phyloP scores from a whole-genome alignment of 2,329 filamentous ascomycete species.

The Rachicladosporium sp. region DNA sequence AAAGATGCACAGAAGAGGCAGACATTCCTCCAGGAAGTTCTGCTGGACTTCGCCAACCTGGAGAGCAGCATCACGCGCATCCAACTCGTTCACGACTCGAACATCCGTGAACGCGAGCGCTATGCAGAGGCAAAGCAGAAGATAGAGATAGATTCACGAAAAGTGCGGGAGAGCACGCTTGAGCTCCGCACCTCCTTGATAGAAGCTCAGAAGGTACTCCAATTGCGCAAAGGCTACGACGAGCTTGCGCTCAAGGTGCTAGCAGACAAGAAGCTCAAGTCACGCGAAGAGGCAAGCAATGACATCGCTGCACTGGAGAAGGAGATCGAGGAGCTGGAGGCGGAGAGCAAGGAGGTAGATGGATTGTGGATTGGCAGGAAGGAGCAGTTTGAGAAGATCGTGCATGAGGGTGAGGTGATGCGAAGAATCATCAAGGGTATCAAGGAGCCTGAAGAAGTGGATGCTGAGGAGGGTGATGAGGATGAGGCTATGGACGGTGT shows the following conservation, averaged over 20 bases:
- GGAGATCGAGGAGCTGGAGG: slow-evolving; percentile 77
- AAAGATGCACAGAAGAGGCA: slow-evolving; percentile 20
- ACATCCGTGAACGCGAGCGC: slow-evolving; percentile 68
- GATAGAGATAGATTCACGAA: slow-evolving; percentile 66
- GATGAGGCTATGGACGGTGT: slow-evolving; percentile 42
- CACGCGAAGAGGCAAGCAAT: slow-evolving; percentile 69
- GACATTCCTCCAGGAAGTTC: slow-evolving; percentile 66
- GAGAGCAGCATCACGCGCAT: slow-evolving; percentile 77
- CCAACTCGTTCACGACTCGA: slow-evolving; percentile 74
- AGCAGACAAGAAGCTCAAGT: slow-evolving; percentile 62
- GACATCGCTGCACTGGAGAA: slow-evolving; percentile 72
- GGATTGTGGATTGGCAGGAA: slow-evolving; percentile 73
- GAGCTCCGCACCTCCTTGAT: slow-evolving; percentile 64
- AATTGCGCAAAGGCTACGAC: slow-evolving; percentile 75
- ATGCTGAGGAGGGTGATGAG: slow-evolving; percentile 62
- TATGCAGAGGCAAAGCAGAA: slow-evolving; percentile 70
- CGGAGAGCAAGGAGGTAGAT: slow-evolving; percentile 70
- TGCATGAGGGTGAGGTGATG: slow-evolving; percentile 81
- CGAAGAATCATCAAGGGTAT: slow-evolving; percentile 80
- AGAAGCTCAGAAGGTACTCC: slow-evolving; percentile 60
- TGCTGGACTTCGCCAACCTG: slow-evolving; percentile 82
- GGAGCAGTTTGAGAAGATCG: slow-evolving; percentile 77
- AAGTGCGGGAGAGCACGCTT: slow-evolving; percentile 62
- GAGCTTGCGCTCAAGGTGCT: slow-evolving; percentile 79
- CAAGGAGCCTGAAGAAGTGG: slow-evolving; percentile 80